Percentiles rank a stretch among this genome's conserved stretches.
phyloP scores from a whole-genome alignment of 164 flowering plant species.

The Tetracentron sinense region DNA sequence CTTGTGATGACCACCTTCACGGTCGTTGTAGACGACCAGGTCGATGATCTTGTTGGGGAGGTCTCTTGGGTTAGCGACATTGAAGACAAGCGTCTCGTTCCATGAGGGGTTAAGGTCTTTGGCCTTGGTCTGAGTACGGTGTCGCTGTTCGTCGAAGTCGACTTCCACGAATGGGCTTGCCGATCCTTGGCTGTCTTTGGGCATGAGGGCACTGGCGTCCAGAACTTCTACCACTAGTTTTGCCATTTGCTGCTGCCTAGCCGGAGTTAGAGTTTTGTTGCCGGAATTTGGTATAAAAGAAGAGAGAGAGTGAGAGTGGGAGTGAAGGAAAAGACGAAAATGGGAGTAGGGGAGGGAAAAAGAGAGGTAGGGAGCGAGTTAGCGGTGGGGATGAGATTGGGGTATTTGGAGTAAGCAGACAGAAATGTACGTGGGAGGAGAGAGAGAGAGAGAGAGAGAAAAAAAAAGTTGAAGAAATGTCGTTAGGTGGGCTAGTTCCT shows the following conservation, averaged over 20 bases:
- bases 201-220: slow-evolving; percentile 79
- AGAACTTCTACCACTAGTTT: slow-evolving; percentile 75
- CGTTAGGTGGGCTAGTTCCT: slow-evolving; percentile 24
- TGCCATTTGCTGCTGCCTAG: too few species aligned
- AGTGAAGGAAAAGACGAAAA: slow-evolving; percentile 7
- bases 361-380: slow-evolving; percentile 12
- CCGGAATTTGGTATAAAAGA: too few species aligned
- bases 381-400: slow-evolving; percentile 20
- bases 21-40: slow-evolving; percentile 58
- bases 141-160: slow-evolving; percentile 53
- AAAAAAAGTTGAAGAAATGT: too few species aligned
- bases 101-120: slow-evolving; percentile 74
- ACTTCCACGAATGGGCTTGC: slow-evolving; percentile 83
- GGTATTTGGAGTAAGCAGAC: slow-evolving; percentile 29
- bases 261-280: too few species aligned
- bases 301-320: background rate
- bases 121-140: slow-evolving; percentile 56
- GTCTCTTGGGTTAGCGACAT: slow-evolving; percentile 34
- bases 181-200: slow-evolving; percentile 82
- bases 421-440: slow-evolving; percentile 14
- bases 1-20: slow-evolving; percentile 40
- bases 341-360: slow-evolving; percentile 5
- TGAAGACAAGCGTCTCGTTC: slow-evolving; percentile 71
- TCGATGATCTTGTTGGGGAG: slow-evolving; percentile 48
- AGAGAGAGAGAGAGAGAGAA: background rate